Evolutionary conservation across 495 filamentous ascomycete species (phyloP).

Genomic region (Penicillium silybi): DNA sequence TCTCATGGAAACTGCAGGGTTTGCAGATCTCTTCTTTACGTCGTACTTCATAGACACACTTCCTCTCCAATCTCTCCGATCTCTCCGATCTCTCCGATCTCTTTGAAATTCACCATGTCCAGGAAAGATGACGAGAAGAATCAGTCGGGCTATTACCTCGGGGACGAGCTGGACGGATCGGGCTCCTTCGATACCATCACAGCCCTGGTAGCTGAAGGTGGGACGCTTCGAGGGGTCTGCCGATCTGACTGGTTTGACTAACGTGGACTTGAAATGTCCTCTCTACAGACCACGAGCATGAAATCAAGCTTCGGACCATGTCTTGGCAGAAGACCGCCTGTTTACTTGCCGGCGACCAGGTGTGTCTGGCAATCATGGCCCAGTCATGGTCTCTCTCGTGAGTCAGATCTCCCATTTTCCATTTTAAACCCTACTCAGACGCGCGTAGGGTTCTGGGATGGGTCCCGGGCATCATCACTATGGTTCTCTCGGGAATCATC

Average conservation of each 20-base stretch:
- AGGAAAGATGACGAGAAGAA: conserved; percentile 12
- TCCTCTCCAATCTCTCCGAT: not conserved
- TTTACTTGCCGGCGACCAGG: conserved; percentile 42
- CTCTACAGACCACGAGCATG: conserved; percentile 37
- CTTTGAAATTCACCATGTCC: not conserved
- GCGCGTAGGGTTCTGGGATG: conserved; percentile 38
- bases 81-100: not conserved
- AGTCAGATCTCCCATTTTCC: conserved; percentile 5
- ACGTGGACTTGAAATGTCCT: not conserved
- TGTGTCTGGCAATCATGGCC: conserved; percentile 49
- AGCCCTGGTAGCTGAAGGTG: conserved; percentile 26
- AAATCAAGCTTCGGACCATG: conserved; percentile 46
- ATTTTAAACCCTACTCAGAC: not conserved
- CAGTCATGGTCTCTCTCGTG: conserved; percentile 46
- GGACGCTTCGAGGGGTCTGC: not conserved
- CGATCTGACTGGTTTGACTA: not conserved
- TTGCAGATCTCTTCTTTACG: not conserved
- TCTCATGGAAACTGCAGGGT: not conserved
- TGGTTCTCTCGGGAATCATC: conserved; percentile 28
- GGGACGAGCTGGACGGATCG: conserved; percentile 9
- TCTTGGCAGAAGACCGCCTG: conserved; percentile 46
- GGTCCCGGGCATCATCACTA: conserved; percentile 44
- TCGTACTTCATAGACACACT: not conserved
- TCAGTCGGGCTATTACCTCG: conserved; percentile 5
- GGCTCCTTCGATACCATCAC: conserved; percentile 20